Conservation (phyloP, 495 filamentous ascomycete genomes). For the Penicillium paradoxum region DNA sequence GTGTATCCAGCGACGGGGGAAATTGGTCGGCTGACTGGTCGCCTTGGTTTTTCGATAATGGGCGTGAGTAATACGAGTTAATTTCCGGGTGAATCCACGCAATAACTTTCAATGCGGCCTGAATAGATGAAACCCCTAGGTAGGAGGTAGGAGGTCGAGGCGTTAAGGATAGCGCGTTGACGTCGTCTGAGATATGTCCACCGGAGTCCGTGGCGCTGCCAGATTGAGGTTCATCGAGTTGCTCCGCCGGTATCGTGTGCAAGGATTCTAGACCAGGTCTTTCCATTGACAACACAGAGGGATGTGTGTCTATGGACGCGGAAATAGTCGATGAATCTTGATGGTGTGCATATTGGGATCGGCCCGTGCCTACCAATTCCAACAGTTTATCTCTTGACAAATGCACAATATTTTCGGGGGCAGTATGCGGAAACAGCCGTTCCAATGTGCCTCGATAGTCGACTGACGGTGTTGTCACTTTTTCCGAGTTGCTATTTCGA, state of each 20-base stretch:
- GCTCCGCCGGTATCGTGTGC: conserved; percentile 17
- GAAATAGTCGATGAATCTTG: conserved; percentile 8
- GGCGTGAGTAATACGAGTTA: conserved; percentile 33
- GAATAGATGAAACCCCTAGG: conserved; percentile 61
- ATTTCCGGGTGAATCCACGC: conserved; percentile 42
- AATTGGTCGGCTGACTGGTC: not conserved
- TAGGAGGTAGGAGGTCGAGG: conserved; percentile 53
- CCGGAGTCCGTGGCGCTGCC: conserved; percentile 4
- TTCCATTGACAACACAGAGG: conserved; percentile 11
- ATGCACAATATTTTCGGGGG: conserved; percentile 13
- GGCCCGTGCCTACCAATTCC: conserved; percentile 8
- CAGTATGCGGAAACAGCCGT: conserved; percentile 17
- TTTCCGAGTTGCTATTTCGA: conserved; percentile 9
- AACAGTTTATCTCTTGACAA: conserved; percentile 16
- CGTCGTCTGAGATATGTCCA: conserved; percentile 51
- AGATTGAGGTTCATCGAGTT: conserved; percentile 2
- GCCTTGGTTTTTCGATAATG: not conserved
- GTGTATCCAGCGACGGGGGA: not conserved
- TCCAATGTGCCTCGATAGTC: conserved; percentile 10
- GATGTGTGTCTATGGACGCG: conserved; percentile 7
- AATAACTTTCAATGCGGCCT: conserved; percentile 43
- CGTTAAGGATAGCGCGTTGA: conserved; percentile 61
- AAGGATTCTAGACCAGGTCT: conserved; percentile 14
- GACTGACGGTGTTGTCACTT: not conserved
- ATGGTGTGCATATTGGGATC: conserved; percentile 2